phyloP scores from a whole-genome alignment of 106 monocot species.

The Narthecium ossifragum region DNA sequence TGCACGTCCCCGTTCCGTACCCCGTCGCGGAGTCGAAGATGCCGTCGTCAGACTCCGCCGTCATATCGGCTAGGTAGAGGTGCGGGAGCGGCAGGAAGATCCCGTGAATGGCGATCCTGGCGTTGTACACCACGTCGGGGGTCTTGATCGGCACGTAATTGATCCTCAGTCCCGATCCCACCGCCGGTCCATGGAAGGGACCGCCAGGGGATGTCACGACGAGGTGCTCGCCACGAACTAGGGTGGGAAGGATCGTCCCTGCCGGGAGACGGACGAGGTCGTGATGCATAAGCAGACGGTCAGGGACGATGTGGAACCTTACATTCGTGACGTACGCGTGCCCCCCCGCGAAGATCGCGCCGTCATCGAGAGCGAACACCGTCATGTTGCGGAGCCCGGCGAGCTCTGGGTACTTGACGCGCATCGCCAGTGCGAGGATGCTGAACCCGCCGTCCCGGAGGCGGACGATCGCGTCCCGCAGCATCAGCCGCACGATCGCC shows the following conservation, averaged over 20 bases:
- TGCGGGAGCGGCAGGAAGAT: slow-evolving; percentile 43
- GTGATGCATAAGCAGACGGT: slow-evolving; percentile 34
- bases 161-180: slow-evolving; percentile 19
- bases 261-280: slow-evolving; percentile 37
- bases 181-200: neutral
- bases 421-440: slow-evolving; percentile 70
- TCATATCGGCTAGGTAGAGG: slow-evolving; percentile 22
- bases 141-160: slow-evolving; percentile 55
- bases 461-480: slow-evolving; percentile 59
- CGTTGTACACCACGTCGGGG: slow-evolving; percentile 54
- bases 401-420: slow-evolving; percentile 63
- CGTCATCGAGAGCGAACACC: slow-evolving; percentile 65
- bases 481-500: slow-evolving; percentile 49
- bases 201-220: slow-evolving; percentile 24
- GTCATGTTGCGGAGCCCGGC: slow-evolving; percentile 48
- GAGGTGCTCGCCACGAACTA: slow-evolving; percentile 45
- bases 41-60: neutral
- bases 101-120: slow-evolving; percentile 49
- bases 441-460: slow-evolving; percentile 52
- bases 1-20: neutral
- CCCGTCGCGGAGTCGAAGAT: too few species aligned
- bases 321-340: slow-evolving; percentile 55
- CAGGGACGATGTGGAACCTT: slow-evolving; percentile 70
- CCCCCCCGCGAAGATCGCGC: slow-evolving; percentile 58
- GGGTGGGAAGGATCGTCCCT: slow-evolving; percentile 49